phyloP scores from a whole-genome alignment of 768 basidiomycete species.

The Lactarius pseudohatsudake region DNA sequence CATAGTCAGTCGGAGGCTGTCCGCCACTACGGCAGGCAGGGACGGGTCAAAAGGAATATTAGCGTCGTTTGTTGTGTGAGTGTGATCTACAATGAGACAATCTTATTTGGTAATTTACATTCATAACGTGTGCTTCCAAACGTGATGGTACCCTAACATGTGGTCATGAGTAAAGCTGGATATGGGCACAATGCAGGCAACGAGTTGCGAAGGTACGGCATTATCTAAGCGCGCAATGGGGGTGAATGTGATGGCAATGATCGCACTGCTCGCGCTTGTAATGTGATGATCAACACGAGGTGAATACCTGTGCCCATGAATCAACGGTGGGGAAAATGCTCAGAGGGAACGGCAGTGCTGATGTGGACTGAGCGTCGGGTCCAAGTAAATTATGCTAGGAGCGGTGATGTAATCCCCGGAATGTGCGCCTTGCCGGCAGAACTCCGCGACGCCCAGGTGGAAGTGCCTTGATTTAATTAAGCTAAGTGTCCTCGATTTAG shows the following conservation, averaged over 20 bases:
- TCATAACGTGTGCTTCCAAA: slow-evolving; percentile 24
- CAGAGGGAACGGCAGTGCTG: background rate
- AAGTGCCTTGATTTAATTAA: slow-evolving; percentile 32
- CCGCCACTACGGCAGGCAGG: slow-evolving; percentile 22
- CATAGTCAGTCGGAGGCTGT: slow-evolving; percentile 20
- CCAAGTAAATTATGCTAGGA: slow-evolving; percentile 6
- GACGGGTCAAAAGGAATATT: slow-evolving; percentile 15
- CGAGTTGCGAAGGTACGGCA: slow-evolving; percentile 29
- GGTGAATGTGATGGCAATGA: slow-evolving; percentile 23
- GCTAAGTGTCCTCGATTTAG: slow-evolving; percentile 29
- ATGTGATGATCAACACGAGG: slow-evolving; percentile 12
- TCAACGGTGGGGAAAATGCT: background rate
- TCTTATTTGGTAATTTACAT: slow-evolving; percentile 24
- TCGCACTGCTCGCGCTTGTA: slow-evolving; percentile 11
- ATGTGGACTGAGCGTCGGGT: background rate
- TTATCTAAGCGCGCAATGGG: slow-evolving; percentile 29
- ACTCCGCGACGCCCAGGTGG: slow-evolving; percentile 26
- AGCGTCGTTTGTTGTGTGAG: slow-evolving; percentile 16
- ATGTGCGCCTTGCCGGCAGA: slow-evolving; percentile 25
- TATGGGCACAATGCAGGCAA: slow-evolving; percentile 28
- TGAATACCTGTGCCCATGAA: background rate
- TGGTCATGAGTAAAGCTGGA: slow-evolving; percentile 28
- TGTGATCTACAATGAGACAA: slow-evolving; percentile 26
- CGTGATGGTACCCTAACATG: slow-evolving; percentile 27
- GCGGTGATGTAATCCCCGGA: slow-evolving; percentile 29